Conservation (phyloP, 805 yeast species). For the Yamadazyma akitaensis region DNA sequence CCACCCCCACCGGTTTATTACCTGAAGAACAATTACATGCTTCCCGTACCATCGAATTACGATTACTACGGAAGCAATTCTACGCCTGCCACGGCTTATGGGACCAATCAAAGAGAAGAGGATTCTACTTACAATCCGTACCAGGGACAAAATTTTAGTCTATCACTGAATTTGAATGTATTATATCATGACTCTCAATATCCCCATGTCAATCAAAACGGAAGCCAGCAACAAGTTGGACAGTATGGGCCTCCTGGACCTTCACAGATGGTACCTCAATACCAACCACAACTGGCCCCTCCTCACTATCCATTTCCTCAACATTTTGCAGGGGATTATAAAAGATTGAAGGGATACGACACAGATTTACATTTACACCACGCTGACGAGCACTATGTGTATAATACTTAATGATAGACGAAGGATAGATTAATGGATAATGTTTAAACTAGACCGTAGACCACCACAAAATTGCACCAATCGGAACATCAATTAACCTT, state of each 20-base stretch:
- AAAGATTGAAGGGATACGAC: constrained; percentile 10
- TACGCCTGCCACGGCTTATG: not conserved
- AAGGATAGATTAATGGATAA: not conserved
- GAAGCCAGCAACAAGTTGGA: constrained; percentile 9
- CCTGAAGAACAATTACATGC: constrained; percentile 10
- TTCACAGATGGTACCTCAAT: not conserved
- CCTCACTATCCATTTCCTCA: constrained; percentile 9
- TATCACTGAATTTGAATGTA: constrained; percentile 9
- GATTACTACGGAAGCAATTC: constrained; percentile 8
- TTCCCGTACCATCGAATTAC: constrained; percentile 13
- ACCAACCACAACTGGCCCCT: constrained; percentile 4
- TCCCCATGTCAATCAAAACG: constrained; percentile 7
- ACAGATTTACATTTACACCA: constrained; percentile 11
- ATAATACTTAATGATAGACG: constrained; percentile 5
- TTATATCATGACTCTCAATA: constrained; percentile 12
- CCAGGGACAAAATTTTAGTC: constrained; percentile 8
- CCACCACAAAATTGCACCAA: too few relatives aligned
- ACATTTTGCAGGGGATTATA: constrained; percentile 5
- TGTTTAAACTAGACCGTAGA: not conserved
- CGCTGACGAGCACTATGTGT: constrained; percentile 11
- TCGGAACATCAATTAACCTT: too few relatives aligned
- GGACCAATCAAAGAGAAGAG: not conserved
- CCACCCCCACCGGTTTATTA: constrained; percentile 4
- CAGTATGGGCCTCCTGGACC: not conserved
- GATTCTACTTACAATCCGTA: not conserved